Conservation (phyloP, 1,284 basidiomycete species). For the Trichosporon coremiiforme region DNA sequence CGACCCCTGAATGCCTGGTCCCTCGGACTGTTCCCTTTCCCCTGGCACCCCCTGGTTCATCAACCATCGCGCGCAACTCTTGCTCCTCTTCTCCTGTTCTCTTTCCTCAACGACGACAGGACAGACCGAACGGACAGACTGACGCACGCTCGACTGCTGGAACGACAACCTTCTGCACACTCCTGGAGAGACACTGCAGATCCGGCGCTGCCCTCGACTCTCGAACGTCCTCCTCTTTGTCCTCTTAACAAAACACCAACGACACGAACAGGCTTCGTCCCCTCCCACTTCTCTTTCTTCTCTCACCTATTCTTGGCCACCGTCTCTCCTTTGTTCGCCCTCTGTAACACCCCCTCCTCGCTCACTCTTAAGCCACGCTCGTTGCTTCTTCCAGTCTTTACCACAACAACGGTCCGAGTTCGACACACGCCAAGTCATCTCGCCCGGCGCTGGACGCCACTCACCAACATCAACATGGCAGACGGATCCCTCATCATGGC, state of each 20-base stretch:
- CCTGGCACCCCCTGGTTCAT: background rate
- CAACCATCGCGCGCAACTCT: background rate
- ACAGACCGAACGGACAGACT: background rate
- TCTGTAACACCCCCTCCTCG: background rate
- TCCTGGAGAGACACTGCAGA: slow-evolving; percentile 5
- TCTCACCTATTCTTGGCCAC: background rate
- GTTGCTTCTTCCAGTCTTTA: background rate
- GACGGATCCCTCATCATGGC: slow-evolving; percentile 4
- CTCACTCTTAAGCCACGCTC: background rate
- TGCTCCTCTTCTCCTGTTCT: background rate
- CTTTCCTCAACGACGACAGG: background rate
- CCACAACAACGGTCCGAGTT: too few species aligned
- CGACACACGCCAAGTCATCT: background rate
- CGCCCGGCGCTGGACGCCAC: background rate
- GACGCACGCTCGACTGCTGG: background rate
- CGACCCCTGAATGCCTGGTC: background rate
- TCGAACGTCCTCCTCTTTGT: background rate
- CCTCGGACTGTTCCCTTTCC: background rate
- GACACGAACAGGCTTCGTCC: background rate
- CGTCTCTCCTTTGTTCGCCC: background rate
- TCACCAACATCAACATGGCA: background rate
- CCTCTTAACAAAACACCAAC: background rate
- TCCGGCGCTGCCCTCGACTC: background rate
- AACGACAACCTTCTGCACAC: background rate
- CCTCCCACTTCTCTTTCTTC: background rate